Evolutionary conservation across 2,329 filamentous ascomycete genomes (phyloP), one percentile per base, ranked within the genome.

Genomic region (Microascus cirrosus): DNA sequence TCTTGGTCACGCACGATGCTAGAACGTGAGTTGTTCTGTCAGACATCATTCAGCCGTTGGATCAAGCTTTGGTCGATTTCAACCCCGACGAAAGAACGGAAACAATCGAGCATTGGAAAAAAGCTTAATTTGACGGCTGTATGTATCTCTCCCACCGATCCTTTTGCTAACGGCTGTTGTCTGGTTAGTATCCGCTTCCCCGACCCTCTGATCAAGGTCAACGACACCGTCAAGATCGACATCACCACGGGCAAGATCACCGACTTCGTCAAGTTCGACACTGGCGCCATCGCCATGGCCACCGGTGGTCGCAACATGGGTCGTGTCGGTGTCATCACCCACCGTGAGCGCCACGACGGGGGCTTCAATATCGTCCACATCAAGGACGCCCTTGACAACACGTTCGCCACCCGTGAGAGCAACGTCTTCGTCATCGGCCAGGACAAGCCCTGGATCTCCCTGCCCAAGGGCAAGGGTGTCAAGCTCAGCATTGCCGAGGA

Each of bases 1-100:
- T 96, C 92, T 96, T 97, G 91, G 94, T 99, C 90, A 99, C 94
- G 92, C 94, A 99, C 90, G 94, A 99, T 94, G 94, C 94, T 82
- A 89, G 94, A 91, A 99, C 94, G 93, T 99, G 84, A 96, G 93
- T 97, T 50, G 45, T 50, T 88, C 84, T 87, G 80, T 85, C 81
- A 84, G 80, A 89, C 88, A 90, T 96, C 92, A 94, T 92, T 96
- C 93, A 96, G 93, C 87, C 93, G 93, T 96, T 96, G 93, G 90
- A 93, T 90, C 90, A 95, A 94, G 89, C 83, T 96, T 94, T 95
- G 91, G 91, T 82, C 73, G 79, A 81, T 80, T 77, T 71, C 65
- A 67, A 66, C 65, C 69, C 56, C 68, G 59, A 56, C 48, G 28
- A 60, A 32, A 32, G 28, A 32, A 32, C 53, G 15, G 53, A 48